Base-by-base conservation (phyloP, 768 basidiomycete species). In the Hericium coralloides region DNA sequence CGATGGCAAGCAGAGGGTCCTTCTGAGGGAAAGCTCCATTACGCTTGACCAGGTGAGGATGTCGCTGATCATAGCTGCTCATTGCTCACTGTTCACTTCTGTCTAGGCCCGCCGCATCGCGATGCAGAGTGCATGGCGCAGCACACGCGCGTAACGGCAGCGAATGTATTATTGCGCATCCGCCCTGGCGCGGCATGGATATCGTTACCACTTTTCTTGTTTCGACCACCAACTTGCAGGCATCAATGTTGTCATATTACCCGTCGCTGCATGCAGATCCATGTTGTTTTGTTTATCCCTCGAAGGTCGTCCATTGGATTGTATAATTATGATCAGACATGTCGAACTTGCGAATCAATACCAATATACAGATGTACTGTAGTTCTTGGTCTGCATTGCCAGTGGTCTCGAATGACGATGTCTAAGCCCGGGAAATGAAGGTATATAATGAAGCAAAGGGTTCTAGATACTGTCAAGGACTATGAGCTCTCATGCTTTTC, bases 101-200 rank as follows among this genome's bases (percentile, higher is more conserved):
- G 37, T 53, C 18, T 58, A 91, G 87, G 90, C 90, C 4, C 80
- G 83, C 60, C 83, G 90, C 49, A 93, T 93, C 61, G 83, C 90
- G 17, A 80, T 93, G 83, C 91, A 92, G 69, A 92, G 91, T 61
- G 91, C 90, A 45, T 93, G 91, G 90, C 81, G 90, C 67, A 78
- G 85, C 64, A 75, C 79, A 43, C 76, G 83, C 57, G 79, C 76
- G 66, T 87, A 65, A 75, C 25, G 17, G 18, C 38, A 50, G 50
- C 38, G 12, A 41, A 14, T 41, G 43, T n/a, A 45, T 45, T 18
- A 18, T 45, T 45, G 43, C 1, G n/a, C 43, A 45, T 45, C 20
- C 43, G 43, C 20, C 17, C 8, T 20, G 43, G n/a, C 43, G 43
- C 43, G 43, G 12, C 17, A 45, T 45, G 43, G 43, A n/a, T 45